Base-by-base conservation (phyloP, 768 basidiomycete genomes). In the Pleurotus eryngii region DNA sequence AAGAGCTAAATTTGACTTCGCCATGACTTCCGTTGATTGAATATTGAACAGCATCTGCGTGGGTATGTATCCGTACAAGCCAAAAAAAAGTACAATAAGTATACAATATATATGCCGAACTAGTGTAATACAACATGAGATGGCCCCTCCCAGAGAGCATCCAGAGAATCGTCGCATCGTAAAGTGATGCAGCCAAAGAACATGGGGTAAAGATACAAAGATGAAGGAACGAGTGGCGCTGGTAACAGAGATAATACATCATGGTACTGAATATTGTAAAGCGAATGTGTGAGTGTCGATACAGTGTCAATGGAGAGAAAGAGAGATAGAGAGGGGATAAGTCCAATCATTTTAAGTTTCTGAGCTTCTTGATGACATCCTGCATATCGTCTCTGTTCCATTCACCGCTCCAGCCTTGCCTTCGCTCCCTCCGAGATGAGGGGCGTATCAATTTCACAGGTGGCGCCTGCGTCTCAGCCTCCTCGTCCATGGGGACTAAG, bases 391-490 rank as follows among this genome's bases (percentile, higher is more conserved):
- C 55, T 5, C 58, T 61, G 49, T 69, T 68, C 68, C 68, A 68
- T 56, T 69, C 67, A 3, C 67, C 67, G 47, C 64, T 69, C 68
- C 68, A 67, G 14, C 65, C 65, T 40, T 65, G 61, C 30, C 59
- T 59, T 55, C 56, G 59, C 50, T 64, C 67, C 43, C 55, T 49
- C 20, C 63, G 35, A 39, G 50, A 51, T 6, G 49, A 27, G 14
- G 49, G 49, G 8, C 49, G 49, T 4, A 30, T 30, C 3, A 42
- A 9, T 42, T 54, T n/a, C n/a, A 54, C 18, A 14, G 35, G 17
- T 39, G 39, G 22, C 5, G 15, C 17, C 12, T 54, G 35, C 15
- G n/a, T 48, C 18, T 48, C 24, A 14, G n/a, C 24, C 18, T 15
- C 24, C 2, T 24, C 17, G 9, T 54, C 51, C 6, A 54, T 39